Conservation (phyloP, 768 basidiomycete species). For the Rhizopogon vinicolor region DNA sequence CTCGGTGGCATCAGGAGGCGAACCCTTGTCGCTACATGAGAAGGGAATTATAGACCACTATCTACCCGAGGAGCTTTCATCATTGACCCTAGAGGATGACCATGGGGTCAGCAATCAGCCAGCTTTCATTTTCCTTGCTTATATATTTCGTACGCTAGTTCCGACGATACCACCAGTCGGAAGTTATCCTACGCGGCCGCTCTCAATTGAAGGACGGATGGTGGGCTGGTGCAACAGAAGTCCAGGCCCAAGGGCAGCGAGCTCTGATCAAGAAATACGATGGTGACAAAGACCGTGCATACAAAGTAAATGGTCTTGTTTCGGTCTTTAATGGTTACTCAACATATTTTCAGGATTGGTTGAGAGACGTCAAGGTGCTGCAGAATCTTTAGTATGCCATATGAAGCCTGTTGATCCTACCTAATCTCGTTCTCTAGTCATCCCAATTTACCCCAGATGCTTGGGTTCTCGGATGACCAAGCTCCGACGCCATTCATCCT, state of each 20-base stretch:
- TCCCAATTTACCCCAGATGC: slow-evolving; percentile 49
- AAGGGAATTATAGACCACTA: slow-evolving; percentile 14
- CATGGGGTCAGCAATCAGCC: slow-evolving; percentile 26
- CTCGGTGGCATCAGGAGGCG: slow-evolving; percentile 9
- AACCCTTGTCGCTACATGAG: slow-evolving; percentile 15
- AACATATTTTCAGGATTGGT: slow-evolving; percentile 34
- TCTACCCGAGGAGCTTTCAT: slow-evolving; percentile 17
- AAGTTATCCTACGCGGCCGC: slow-evolving; percentile 34
- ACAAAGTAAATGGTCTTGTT: slow-evolving; percentile 22
- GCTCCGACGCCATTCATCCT: slow-evolving; percentile 46
- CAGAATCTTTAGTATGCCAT: slow-evolving; percentile 43
- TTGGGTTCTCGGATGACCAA: slow-evolving; percentile 43
- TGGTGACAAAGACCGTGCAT: slow-evolving; percentile 25
- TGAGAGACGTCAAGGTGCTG: slow-evolving; percentile 44
- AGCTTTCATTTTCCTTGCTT: background rate
- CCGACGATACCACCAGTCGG: slow-evolving; percentile 45
- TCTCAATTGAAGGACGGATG: slow-evolving; percentile 38
- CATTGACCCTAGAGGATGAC: slow-evolving; percentile 18
- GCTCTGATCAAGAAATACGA: slow-evolving; percentile 43
- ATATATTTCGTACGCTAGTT: slow-evolving; percentile 28
- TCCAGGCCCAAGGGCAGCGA: slow-evolving; percentile 34
- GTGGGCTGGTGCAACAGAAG: slow-evolving; percentile 43
- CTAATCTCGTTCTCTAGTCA: slow-evolving; percentile 28
- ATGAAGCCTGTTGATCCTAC: background rate
- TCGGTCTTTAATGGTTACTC: background rate